Percentiles rank a stretch among this genome's conserved stretches.
Conservation (phyloP, 257 asterid species). For the Datura wrightii region DNA sequence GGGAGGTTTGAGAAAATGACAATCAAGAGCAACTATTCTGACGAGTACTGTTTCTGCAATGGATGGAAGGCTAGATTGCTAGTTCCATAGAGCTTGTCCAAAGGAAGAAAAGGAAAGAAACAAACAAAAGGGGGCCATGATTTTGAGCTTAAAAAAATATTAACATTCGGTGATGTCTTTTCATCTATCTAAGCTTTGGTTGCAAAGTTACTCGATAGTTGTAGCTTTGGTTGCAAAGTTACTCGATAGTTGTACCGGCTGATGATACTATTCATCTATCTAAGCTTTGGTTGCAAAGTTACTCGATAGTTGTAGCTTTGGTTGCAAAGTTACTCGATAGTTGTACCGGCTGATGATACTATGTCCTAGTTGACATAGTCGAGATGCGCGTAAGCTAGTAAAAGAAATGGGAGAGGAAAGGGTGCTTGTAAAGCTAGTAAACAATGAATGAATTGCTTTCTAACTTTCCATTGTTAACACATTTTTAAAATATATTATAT, state of each 20-base stretch:
- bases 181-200: background rate
- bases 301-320: background rate
- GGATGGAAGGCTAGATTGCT: background rate
- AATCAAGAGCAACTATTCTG: background rate
- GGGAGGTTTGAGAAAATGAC: background rate
- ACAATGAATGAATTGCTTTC: background rate
- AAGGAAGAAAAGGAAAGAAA: background rate
- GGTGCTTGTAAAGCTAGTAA: background rate
- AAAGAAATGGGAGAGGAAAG: background rate
- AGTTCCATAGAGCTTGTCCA: background rate
- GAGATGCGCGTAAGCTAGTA: background rate
- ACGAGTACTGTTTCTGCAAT: background rate
- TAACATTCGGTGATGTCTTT: background rate
- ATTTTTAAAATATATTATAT: background rate
- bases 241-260: background rate
- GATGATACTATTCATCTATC: background rate
- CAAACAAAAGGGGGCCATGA: background rate
- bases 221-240: background rate
- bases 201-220: background rate
- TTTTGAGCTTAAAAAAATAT: background rate
- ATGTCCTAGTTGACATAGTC: background rate
- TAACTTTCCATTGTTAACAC: background rate
- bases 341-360: background rate
- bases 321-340: no score
- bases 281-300: background rate